phyloP scores from a whole-genome alignment of 2,329 filamentous ascomycete species.

The Neocatenulostroma microsporum region DNA sequence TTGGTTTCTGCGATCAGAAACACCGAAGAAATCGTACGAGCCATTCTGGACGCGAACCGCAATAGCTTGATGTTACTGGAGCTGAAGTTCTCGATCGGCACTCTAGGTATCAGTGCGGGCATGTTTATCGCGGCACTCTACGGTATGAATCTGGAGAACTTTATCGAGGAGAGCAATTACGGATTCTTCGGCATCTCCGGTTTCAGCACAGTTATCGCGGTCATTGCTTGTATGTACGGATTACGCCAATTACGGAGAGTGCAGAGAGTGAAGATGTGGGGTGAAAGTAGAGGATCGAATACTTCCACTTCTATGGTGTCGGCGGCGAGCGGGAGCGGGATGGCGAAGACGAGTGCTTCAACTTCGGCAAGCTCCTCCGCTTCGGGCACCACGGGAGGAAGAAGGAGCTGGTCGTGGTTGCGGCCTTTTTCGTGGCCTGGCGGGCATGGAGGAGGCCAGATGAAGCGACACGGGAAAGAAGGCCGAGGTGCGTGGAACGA shows the following conservation, averaged over 20 bases:
- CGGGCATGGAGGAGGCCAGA: no score
- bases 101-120: conserved; percentile 85
- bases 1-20: conserved; percentile 91
- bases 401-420: no score
- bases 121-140: conserved; percentile 98
- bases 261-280: conserved; percentile 83
- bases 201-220: conserved; percentile 63
- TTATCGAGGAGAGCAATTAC: conserved; percentile 86
- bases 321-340: no score
- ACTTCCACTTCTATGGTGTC: no score
- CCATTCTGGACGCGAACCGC: conserved; percentile 94
- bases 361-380: no score
- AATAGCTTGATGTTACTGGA: conserved; percentile 97
- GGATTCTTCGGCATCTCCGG: conserved; percentile 73
- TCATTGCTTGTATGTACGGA: conserved; percentile 74
- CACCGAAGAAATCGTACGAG: conserved; percentile 95
- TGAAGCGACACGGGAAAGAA: no score
- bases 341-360: no score
- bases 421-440: no score
- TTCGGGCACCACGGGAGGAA: no score
- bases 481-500: no score
- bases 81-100: conserved; percentile 91
- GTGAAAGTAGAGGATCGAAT: no score
- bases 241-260: conserved; percentile 75
- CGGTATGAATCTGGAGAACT: conserved; percentile 98